Conservation (phyloP, 1,284 basidiomycete species). For the Tylopilus sp. region DNA sequence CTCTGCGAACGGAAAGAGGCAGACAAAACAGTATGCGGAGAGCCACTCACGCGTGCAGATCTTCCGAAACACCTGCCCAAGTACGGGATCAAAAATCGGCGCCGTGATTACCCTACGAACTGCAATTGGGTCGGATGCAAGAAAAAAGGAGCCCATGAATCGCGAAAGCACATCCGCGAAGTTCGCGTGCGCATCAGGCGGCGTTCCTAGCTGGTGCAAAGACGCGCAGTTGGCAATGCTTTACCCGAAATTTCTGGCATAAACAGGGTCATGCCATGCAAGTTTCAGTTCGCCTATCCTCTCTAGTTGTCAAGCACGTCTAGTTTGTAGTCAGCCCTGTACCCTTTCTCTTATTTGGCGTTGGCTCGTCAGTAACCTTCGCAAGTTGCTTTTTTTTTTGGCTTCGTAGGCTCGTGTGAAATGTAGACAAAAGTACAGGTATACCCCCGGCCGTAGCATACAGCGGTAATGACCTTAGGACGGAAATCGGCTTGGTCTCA, state of each 20-base stretch:
- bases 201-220: background rate
- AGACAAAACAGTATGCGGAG: conserved; percentile 4
- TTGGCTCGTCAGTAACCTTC: no score
- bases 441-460: no score
- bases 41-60: background rate
- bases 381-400: no score
- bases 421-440: no score
- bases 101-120: background rate
- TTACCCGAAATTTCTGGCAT: background rate
- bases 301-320: background rate
- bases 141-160: conserved; percentile 13
- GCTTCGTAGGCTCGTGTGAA: no score
- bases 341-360: background rate
- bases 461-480: no score
- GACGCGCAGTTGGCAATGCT: background rate
- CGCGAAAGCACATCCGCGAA: conserved; percentile 25
- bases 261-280: background rate
- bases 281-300: background rate
- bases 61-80: conserved; percentile 16
- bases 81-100: conserved; percentile 12
- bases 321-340: background rate
- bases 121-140: conserved; percentile 24
- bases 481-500: no score
- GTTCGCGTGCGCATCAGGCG: conserved; percentile 19
- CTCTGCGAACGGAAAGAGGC: conserved; percentile 10